Evolutionary conservation across 495 filamentous ascomycete genomes (phyloP), one percentile per base, ranked within the genome.

Genomic region (Podospora australis): DNA sequence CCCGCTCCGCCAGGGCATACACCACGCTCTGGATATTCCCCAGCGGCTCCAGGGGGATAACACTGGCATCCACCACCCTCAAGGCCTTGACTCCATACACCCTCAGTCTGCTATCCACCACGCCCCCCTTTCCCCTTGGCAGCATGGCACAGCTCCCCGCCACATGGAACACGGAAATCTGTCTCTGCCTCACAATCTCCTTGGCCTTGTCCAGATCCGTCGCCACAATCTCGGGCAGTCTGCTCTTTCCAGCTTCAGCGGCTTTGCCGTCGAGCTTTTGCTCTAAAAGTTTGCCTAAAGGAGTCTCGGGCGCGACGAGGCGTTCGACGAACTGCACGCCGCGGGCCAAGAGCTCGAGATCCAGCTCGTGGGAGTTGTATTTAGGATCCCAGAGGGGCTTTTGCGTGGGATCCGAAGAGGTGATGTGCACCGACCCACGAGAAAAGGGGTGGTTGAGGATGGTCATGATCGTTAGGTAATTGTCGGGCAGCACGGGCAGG

Each of bases 341-440:
- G 40, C 73, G 67, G n/a, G 67, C 70, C 20, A 75, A 64, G 10
- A 77, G 59, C 42, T 75, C 67, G 26, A 72, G 6, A 49, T 83
- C 80, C 13, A 75, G 57, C 1, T 71, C 67, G 46, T 82, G 59
- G 43, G 69, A 65, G 53, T 78, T 70, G 54, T 78, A 83, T 14
- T 67, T 72, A 1, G 78, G 78, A 47, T 83, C 72, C 50, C 78
- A 74, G 1, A 50, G 30, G 0, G 79, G 74, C n/a, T 63, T 43
- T 4, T 49, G 55, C 0, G 32, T 36, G 0, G 69, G 49, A 38
- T 75, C 60, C 6, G 64, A 29, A 7, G 68, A 69, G 11, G 55
- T 52, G 40, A 81, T 78, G 54, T 83, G 80, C 41, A 82, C 70
- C 30, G 57, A 75, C 4, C 80, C 80, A 8, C 79, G 74, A 2